A percentile compares a stretch with the other conserved stretches of the same genome.
phyloP scores from a whole-genome alignment of 768 basidiomycete genomes.

The Psilocybe tampanensis region DNA sequence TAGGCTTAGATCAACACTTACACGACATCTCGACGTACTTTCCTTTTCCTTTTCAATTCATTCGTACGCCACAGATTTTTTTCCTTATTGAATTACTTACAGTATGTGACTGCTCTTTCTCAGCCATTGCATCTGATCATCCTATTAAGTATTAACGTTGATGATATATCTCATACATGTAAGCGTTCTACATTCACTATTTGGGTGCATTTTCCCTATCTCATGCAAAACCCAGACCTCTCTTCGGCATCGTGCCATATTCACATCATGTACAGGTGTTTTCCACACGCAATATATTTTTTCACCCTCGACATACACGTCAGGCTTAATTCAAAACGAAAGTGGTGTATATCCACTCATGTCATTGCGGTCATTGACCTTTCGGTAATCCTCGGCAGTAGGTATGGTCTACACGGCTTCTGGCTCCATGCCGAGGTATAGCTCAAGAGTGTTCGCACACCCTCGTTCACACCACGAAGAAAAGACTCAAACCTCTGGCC shows the following conservation, averaged over 20 bases:
- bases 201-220: neutral
- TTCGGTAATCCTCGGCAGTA: neutral
- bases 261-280: conserved; percentile 14
- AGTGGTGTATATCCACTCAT: conserved; percentile 3
- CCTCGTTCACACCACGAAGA: neutral
- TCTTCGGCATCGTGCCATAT: conserved; percentile 21
- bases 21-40: neutral
- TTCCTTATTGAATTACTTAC: neutral
- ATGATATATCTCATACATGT: neutral
- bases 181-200: neutral
- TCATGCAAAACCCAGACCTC: conserved; percentile 8
- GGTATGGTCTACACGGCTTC: neutral
- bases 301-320: neutral
- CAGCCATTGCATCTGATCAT: neutral
- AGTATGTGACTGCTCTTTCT: neutral
- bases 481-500: conserved; percentile 1
- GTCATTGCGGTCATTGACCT: neutral
- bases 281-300: conserved; percentile 7
- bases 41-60: neutral
- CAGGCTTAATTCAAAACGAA: neutral
- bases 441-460: neutral
- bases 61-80: neutral
- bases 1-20: neutral
- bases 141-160: neutral
- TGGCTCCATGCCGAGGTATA: neutral